A percentile compares a stretch with the other conserved stretches of the same genome.
These are phyloP conservation scores for Rubia yunnanensis DNA, from an alignment of 257 asterid species.

Conservation along the genomic window DNA sequence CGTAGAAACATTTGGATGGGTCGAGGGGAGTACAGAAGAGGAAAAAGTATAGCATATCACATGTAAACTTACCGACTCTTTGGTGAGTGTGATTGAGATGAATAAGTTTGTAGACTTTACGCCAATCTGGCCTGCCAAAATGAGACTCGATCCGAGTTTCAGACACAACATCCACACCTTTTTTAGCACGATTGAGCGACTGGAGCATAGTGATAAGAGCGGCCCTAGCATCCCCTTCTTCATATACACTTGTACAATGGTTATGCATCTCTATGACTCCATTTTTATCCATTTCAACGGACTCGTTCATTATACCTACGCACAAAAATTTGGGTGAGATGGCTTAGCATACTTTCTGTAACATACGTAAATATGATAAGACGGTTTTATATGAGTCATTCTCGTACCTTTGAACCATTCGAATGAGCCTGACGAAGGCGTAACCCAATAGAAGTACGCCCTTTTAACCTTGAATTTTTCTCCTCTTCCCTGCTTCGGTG, in stretches of 20 bases:
- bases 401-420: conserved; percentile 90
- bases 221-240: conserved; percentile 83
- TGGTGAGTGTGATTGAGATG: conserved; percentile 52
- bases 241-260: conserved; percentile 81
- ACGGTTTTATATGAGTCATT: too few species aligned
- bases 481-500: conserved; percentile 25
- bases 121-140: conserved; percentile 88
- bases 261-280: conserved; percentile 85
- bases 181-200: conserved; percentile 66
- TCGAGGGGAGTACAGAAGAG: too few species aligned
- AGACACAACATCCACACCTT: conserved; percentile 73
- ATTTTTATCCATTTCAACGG: conserved; percentile 59
- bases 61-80: conserved; percentile 70
- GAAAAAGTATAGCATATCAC: too few species aligned
- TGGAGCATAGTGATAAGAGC: conserved; percentile 88
- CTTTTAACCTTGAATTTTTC: conserved; percentile 47
- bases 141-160: conserved; percentile 83
- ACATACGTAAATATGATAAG: too few species aligned
- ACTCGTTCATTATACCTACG: conserved; percentile 86
- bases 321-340: too few species aligned
- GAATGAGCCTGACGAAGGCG: conserved; percentile 74
- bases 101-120: conserved; percentile 60
- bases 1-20: too few species aligned
- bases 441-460: conserved; percentile 88
- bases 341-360: too few species aligned